Evolutionary conservation across 371 early-diverging fungal species (phyloP), one percentile per base, ranked within the genome.

Genomic region (Sporodiniella umbellata): DNA sequence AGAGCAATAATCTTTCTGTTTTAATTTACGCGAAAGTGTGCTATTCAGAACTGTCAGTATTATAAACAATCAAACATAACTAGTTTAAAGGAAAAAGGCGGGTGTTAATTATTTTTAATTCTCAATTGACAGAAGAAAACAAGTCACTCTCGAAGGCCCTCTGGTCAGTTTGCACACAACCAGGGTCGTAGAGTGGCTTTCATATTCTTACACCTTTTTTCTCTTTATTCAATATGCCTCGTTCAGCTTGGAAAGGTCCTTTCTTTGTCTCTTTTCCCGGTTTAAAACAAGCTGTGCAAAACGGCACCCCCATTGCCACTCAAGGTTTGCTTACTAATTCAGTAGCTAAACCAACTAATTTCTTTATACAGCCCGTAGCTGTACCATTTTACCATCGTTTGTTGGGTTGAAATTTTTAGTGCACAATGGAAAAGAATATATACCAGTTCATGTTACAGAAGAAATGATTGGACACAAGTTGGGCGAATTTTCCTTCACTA

Each of bases 391-490:
- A 58, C 96, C 98, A 22, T 75, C 89, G 31, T 91, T 92, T 68
- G 90, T 98, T 50, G 95, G 95, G 31, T 78, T 87, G 42, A 89
- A 85, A 68, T 94, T 98, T 76, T 75, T 89, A 56, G 89, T 98
- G 23, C 97, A 98, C 72, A 98, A 95, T 61, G 98, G 98, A 50
- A 94, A 93, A 48, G 80, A 86, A 49, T 96, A 90, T 73, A 45
- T 89, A 19, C 94, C 94, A 12, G 81, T 98, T 17, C 68, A 75
- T 19, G 83, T 98, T 22, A 90, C 88, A 8, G 97, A 95, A 76
- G 93, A 93, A 58, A 98, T 96, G 96, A 90, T 96, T 57, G 94
- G 93, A n/a, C 90, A 88, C 63, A 95, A 94, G 65, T 77, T 97
- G 15, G 98, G 98, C 46, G 98, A 95, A 79, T 96, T 97, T 58